Percentiles rank a stretch among this genome's conserved stretches.
Conservation (phyloP, 768 basidiomycete genomes). For the Lactarius trivialis region DNA sequence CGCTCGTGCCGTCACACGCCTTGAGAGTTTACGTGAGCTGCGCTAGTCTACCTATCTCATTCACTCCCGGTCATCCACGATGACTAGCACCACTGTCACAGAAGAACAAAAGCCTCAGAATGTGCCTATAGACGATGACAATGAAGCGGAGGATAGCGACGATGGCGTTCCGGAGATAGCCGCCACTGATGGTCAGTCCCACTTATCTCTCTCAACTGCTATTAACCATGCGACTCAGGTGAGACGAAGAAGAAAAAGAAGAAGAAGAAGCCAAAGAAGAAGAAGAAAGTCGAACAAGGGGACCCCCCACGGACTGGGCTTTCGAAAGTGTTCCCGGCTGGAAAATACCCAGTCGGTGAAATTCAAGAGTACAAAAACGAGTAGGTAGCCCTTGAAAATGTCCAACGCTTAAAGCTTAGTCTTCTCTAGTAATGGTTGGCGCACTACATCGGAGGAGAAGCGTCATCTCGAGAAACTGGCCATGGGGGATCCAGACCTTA, state of each 20-base stretch:
- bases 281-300: constrained; percentile 69
- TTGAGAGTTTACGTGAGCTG: constrained; percentile 12
- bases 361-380: constrained; percentile 87
- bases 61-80: constrained; percentile 8
- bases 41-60: background rate
- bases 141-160: constrained; percentile 30
- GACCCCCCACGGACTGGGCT: constrained; percentile 89
- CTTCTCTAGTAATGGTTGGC: constrained; percentile 68
- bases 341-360: constrained; percentile 89
- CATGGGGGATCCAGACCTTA: constrained; percentile 74
- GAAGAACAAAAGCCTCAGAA: constrained; percentile 21
- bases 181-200: constrained; percentile 31
- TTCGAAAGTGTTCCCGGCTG: constrained; percentile 80
- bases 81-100: constrained; percentile 7
- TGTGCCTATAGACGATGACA: constrained; percentile 18
- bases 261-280: constrained; percentile 89
- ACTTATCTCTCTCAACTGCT: background rate
- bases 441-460: constrained; percentile 87
- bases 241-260: constrained; percentile 83
- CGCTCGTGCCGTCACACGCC: background rate
- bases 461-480: constrained; percentile 72
- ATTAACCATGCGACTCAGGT: constrained; percentile 25
- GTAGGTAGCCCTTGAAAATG: constrained; percentile 42
- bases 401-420: background rate
- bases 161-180: constrained; percentile 28